Evolutionary conservation across 495 filamentous ascomycete genomes (phyloP).

Genomic region (Hypoxylon intermedium): DNA sequence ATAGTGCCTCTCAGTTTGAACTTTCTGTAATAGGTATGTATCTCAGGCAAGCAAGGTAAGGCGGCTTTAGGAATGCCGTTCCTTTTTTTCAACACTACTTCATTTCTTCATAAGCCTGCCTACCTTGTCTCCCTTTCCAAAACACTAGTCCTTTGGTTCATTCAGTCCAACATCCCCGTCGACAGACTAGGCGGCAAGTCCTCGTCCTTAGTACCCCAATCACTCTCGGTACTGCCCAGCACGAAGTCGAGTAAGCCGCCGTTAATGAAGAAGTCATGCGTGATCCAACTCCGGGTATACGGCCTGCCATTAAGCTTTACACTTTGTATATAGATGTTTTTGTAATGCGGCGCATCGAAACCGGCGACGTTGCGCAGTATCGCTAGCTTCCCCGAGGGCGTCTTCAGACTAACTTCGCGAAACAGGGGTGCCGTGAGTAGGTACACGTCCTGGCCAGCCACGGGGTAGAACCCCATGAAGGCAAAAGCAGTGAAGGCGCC

Average conservation of each 20-base stretch:
- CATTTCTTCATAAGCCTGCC: background rate
- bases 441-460: constrained; percentile 77
- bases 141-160: background rate
- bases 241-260: constrained; percentile 70
- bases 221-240: constrained; percentile 68
- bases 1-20: too few species aligned
- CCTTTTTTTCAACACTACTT: too few species aligned
- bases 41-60: too few species aligned
- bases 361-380: constrained; percentile 62
- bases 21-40: too few species aligned
- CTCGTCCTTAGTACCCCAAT: constrained; percentile 70
- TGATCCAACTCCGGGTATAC: constrained; percentile 74
- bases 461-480: constrained; percentile 77
- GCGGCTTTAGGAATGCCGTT: too few species aligned
- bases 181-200: constrained; percentile 71
- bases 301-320: constrained; percentile 67
- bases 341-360: constrained; percentile 65
- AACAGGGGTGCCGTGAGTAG: constrained; percentile 73
- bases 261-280: constrained; percentile 72
- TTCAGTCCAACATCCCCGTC: constrained; percentile 36
- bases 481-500: constrained; percentile 72
- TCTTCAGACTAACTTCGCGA: constrained; percentile 65
- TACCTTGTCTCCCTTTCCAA: background rate
- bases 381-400: constrained; percentile 63
- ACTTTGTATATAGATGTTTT: constrained; percentile 70